These are phyloP conservation scores for Daucus carota DNA, from an alignment of 129 eudicot species.

Conservation along the genomic window DNA sequence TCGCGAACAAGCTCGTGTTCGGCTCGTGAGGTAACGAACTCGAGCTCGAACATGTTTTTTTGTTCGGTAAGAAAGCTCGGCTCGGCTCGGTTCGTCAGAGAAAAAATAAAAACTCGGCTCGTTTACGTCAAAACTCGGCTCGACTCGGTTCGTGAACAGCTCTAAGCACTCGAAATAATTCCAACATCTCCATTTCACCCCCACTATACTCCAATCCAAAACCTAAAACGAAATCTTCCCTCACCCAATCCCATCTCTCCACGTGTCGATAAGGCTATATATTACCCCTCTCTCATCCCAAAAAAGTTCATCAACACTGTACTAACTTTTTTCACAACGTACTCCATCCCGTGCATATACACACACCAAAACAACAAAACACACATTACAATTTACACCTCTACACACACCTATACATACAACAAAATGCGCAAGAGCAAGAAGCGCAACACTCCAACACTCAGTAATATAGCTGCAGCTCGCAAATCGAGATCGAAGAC, in stretches of 20 bases:
- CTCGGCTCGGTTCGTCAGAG: no score
- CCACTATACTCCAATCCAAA: not conserved
- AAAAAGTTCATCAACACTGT: not conserved
- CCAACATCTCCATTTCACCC: not conserved
- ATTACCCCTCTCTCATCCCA: not conserved
- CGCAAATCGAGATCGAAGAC: constrained; percentile 31
- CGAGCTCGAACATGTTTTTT: no score
- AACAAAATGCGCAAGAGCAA: constrained; percentile 10
- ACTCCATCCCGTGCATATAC: constrained; percentile 8
- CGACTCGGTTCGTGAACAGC: no score
- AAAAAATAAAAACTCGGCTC: no score
- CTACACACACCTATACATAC: not conserved
- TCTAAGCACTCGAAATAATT: not conserved
- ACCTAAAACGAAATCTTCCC: constrained; percentile 18
- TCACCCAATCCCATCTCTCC: constrained; percentile 23
- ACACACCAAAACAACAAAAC: not conserved
- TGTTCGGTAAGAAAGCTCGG: no score
- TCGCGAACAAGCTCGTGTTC: no score
- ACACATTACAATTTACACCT: not conserved
- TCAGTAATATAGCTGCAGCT: constrained; percentile 3
- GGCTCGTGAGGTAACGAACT: no score
- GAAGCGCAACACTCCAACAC: not conserved
- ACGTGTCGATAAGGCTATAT: constrained; percentile 17
- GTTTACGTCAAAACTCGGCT: no score
- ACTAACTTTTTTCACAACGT: not conserved